Base-by-base conservation (phyloP, 768 basidiomycete species). In the Tephrocybe sp. region DNA sequence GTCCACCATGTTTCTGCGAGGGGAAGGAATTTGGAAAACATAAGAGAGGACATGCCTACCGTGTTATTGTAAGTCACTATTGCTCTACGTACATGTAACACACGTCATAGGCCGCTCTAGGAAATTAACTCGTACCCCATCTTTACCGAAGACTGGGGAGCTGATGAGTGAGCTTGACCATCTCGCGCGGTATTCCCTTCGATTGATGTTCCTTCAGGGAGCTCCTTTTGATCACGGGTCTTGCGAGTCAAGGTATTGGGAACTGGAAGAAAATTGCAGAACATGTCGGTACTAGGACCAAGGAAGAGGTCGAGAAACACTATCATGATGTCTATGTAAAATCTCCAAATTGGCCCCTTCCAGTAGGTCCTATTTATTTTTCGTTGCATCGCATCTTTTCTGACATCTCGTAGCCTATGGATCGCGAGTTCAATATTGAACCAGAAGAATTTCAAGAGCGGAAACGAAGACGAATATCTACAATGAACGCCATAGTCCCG, bases 191-290 rank as follows among this genome's bases (percentile, higher is more conserved):
- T 32, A 25, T 35, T 2, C 44, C 21, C 26, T 39, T 35, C 34
- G 26, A 24, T 2, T 30, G 18, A 27, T 36, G 39, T 42, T 31
- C 44, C 55, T 52, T 21, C 57, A 95, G 92, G 70, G 96, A 99
- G 64, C 76, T 98, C 2, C 72, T 96, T 6, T 73, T 99, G 15
- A 73, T 98, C 37, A 92, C 95, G 47, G 97, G 94, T 25, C 84
- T 94, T 26, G 80, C 89, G 6, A 77, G 81, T 21, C 89, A 92
- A 61, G 96, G 96, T 1, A 68, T 98, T 27, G 96, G 96, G 3
- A 98, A 98, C 64, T 99, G 96, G 96, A 87, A 87, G 63, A 94
- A 94, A 60, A 91, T 96, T 35, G 89, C 94, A 1, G 93, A 93
- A 58, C 92, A 97, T 66, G 81, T 99, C 31, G 97, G 97, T 8